Evolutionary conservation across 2,329 filamentous ascomycete genomes (phyloP).

Genomic region (Diplodia intermedia): DNA sequence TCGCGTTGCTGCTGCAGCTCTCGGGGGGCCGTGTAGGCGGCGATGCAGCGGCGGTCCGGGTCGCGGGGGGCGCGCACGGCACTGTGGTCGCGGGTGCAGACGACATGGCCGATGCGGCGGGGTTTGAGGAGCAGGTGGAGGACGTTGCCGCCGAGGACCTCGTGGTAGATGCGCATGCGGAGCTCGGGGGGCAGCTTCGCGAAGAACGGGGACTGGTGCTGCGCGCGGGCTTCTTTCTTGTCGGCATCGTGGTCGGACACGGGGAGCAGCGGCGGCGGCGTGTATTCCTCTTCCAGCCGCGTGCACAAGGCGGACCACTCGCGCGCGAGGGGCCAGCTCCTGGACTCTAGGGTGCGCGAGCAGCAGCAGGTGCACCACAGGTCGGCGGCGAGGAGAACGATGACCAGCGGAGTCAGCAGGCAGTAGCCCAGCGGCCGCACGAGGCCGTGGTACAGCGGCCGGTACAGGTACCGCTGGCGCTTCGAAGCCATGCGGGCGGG

Average conservation of each 20-base stretch:
- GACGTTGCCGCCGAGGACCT: conserved; percentile 1
- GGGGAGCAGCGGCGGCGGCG: background rate
- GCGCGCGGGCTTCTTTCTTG: background rate
- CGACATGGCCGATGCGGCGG: background rate
- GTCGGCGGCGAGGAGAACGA: background rate
- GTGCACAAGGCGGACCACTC: background rate
- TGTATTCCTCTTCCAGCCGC: background rate
- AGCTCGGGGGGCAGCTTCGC: conserved; percentile 5
- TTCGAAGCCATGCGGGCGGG: background rate
- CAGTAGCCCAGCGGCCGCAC: background rate
- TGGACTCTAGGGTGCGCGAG: no score
- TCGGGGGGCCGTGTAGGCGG: background rate
- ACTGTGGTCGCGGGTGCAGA: background rate
- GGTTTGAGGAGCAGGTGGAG: conserved; percentile 5
- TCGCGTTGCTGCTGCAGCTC: background rate
- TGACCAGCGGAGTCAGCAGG: background rate
- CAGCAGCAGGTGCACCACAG: background rate
- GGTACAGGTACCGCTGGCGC: conserved; percentile 7
- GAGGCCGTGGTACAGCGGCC: background rate
- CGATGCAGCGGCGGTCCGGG: conserved; percentile 10
- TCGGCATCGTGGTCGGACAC: background rate
- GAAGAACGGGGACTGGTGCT: background rate
- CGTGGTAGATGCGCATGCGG: conserved; percentile 13
- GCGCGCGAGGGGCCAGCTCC: no score
- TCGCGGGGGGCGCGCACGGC: background rate